These are phyloP conservation scores for Sarocladium kiliense DNA, from an alignment of 2,329 filamentous ascomycete genomes.

Conservation along the genomic window DNA sequence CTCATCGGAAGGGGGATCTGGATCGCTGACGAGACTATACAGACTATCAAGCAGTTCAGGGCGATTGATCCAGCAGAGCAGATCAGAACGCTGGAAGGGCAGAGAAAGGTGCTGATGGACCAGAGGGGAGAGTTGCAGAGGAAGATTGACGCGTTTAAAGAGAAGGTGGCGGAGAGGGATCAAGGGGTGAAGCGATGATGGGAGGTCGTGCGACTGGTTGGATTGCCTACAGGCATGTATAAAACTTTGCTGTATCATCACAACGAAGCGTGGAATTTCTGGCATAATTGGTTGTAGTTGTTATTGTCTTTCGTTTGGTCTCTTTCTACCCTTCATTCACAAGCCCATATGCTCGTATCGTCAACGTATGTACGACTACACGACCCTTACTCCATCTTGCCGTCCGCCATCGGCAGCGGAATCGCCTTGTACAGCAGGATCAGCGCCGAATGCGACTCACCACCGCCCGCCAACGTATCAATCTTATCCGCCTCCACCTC, in stretches of 20 bases:
- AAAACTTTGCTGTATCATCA: background rate
- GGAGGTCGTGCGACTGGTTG: too few species aligned
- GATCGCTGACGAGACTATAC: background rate
- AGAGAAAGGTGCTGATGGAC: conserved; percentile 31
- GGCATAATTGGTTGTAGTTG: background rate
- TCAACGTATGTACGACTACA: conserved; percentile 13
- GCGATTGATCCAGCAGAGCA: conserved; percentile 36
- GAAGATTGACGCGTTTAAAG: conserved; percentile 35
- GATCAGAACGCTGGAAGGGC: conserved; percentile 38
- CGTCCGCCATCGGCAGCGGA: conserved; percentile 57
- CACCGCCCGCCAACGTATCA: conserved; percentile 81
- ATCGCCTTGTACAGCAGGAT: conserved; percentile 76
- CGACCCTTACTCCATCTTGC: conserved; percentile 15
- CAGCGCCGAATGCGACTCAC: conserved; percentile 77
- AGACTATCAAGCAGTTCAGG: conserved; percentile 32
- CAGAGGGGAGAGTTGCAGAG: conserved; percentile 34
- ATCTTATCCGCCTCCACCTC: conserved; percentile 92
- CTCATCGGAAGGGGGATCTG: too few species aligned
- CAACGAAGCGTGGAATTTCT: background rate
- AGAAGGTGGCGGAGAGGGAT: conserved; percentile 32
- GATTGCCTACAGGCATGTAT: background rate
- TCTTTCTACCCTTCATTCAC: background rate
- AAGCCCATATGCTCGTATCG: background rate
- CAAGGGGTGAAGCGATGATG: background rate
- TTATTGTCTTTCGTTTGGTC: background rate